Base-by-base conservation (phyloP, 2,329 filamentous ascomycete genomes). In the Sporothrix variecibatus region DNA sequence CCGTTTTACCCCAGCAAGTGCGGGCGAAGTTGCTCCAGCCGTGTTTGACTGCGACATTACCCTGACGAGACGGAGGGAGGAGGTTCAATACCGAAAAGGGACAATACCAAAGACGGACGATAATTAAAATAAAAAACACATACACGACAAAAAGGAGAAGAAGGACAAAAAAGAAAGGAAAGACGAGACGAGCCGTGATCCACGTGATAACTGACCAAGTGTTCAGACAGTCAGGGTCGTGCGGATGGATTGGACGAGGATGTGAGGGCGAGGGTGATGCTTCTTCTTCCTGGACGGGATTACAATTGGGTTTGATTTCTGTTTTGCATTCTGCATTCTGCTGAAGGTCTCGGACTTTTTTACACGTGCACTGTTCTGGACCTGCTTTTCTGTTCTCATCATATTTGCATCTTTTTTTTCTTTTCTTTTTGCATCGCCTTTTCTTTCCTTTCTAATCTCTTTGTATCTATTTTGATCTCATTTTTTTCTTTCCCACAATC, bases 171-270 rank as follows among this genome's bases (percentile, higher is more conserved):
- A 68, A 69, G 31, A 51, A 51, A 51, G 67, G 65, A 49, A 68
- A 31, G 23, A 34, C 40, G 40, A 51, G 46, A 34, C 43, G 65
- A 68, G 43, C 65, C 23, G 43, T 31, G 43, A 31, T 49, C 56
- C 58, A 72, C 71, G 71, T 72, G 71, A 72, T 72, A 65, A 72
- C 58, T 56, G 71, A 56, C 71, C 71, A 72, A 53, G 71, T 65
- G 58, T 72, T 72, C 58, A 58, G 68, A 71, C 26, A 34, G 17
- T 3, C 17, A 20, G n/a, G 40, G 38, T 31, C 23, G 64, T 49
- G 58, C 3, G 6, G 28, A 62, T 28, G 58, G 58, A 9, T 26
- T 28, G 58, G 58, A 9, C 58, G 9, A 12, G 31, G 64, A 6
- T 68, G 20, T 34, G 62, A 17, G 62, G 38, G 34, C 26, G 20